Evolutionary conservation across 805 yeast species (phyloP).

Genomic region (Starmerella powellii): DNA sequence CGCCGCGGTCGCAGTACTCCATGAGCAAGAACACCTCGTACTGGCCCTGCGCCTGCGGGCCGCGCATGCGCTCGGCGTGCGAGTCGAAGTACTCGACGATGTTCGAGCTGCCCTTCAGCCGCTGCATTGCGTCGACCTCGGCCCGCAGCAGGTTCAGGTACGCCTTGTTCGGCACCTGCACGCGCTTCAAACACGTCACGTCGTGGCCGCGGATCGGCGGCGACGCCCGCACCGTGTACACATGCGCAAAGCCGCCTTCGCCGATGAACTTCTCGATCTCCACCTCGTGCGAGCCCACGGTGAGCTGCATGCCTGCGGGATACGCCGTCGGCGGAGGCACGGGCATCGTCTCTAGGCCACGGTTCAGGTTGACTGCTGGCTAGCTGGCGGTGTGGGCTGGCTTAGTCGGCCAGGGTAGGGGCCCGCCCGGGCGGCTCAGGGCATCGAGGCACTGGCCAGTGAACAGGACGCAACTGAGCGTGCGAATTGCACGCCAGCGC

Average conservation of each 20-base stretch:
- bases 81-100: constrained; percentile 89
- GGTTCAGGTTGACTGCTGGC: too few species aligned
- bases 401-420: too few species aligned
- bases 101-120: constrained; percentile 62
- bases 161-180: constrained; percentile 84
- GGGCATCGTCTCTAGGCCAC: constrained; percentile 11
- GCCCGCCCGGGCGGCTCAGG: too few species aligned
- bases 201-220: constrained; percentile 45
- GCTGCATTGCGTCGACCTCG: constrained; percentile 95
- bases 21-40: constrained; percentile 84
- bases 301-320: constrained; percentile 60
- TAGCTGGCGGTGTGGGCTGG: too few species aligned
- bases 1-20: constrained; percentile 86
- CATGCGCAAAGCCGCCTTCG: constrained; percentile 92
- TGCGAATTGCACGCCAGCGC: too few species aligned
- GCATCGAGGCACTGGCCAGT: neutral
- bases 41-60: constrained; percentile 30
- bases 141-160: constrained; percentile 73
- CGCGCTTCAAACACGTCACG: constrained; percentile 79
- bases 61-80: constrained; percentile 66
- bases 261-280: constrained; percentile 59
- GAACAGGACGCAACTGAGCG: too few species aligned
- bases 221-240: constrained; percentile 62
- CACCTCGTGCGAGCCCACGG: constrained; percentile 77
- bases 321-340: constrained; percentile 36